Evolutionary conservation across 2,329 filamentous ascomycete genomes (phyloP), one percentile per base, ranked within the genome.

Genomic region (Aspergillus ochraceus): DNA sequence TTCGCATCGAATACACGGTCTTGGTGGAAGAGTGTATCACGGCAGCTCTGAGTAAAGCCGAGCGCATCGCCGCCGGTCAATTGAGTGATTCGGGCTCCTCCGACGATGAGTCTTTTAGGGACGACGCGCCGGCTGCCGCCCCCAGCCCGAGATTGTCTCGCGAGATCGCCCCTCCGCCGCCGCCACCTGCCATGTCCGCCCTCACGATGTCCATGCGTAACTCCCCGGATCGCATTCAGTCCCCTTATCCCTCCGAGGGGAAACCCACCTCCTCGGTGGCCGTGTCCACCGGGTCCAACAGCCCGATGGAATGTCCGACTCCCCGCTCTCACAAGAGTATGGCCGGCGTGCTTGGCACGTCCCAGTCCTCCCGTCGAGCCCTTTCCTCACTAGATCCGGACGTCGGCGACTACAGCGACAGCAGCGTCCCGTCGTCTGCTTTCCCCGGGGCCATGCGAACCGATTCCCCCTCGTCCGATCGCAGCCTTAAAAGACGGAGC

Each of bases 11-110:
- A 70, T 96, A 97, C 70, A 90, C 94, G 29, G 86, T 96, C 26
- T 83, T 97, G 59, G 94, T 99, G 2, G 92, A 98, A 70, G 92
- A 97, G 68, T 99, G 95, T 73, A 97, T 99, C 55, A 89, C 96
- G 61, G 92, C 92, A 62, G 95, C 95, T 9, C 85, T 98, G 77
- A 86, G 86, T 65, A 97, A 98, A 76, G 93, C 95, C 55, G 90
- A 91, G 57, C 89, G 89, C 53, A 94, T 97, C 66, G 92, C 92
- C 50, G 88, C 91, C 49, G 94, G 94, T 11, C 87, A 93, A 55
- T 79, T 96, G 17, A 94, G 90, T 64, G 92, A 96, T 70, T 94
- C 91, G 0, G 81, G 84, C 26, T 86, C 86, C 50, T 84, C 84
- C 6, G 85, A 86, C 52, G 86, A 85, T 17, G 81, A 83, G 19